Evolutionary conservation across 331 rosid species (phyloP), one percentile per base, ranked within the genome.

Genomic region (Malus hybrid): DNA sequence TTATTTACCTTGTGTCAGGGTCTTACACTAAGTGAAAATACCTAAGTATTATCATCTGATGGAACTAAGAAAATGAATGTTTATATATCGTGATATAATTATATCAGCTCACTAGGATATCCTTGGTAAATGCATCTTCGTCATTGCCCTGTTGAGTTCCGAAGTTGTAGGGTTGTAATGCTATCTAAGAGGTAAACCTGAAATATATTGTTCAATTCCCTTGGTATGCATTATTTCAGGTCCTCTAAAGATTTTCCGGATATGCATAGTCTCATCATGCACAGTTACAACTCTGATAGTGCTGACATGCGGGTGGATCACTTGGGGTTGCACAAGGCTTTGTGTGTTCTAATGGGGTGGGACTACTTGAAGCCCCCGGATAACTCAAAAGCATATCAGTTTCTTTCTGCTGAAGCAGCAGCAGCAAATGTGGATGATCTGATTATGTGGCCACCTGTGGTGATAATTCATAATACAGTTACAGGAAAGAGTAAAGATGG

Each of bases 301-400:
- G 86, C 91, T 70, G 97, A 92, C 82, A 78, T 62, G 80, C 86
- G 32, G 50, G 90, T 92, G 87, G 97, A 90, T 80, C 99, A 95
- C 86, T 80, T 92, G 91, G 99, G 97, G 82, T 90, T 95, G 65
- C 97, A 95, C 91, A 90, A 92, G 84, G 97, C 99, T 76, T 79
- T 90, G 52, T 93, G 99, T 90, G 91, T 87, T 78, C 81, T 95
- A 78, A 92, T 90, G 99, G 99, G 99, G 74, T 95, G 99, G 99
- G 87, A 86, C 90, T 85, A 86, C 86, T 86, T 81, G 31, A 87
- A 80, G 90, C 85, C 97, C 70, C 97, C 99, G 55, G 97, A 95
- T 89, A 92, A 80, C 86, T 86, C 97, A 50, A 95, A 84, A 89
- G 83, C 93, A 1, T 95, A 95, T 88, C 90, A 83, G 80, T 85